Evolutionary conservation across 768 basidiomycete species (phyloP).

Genomic region (Lactarius deliciosus): DNA sequence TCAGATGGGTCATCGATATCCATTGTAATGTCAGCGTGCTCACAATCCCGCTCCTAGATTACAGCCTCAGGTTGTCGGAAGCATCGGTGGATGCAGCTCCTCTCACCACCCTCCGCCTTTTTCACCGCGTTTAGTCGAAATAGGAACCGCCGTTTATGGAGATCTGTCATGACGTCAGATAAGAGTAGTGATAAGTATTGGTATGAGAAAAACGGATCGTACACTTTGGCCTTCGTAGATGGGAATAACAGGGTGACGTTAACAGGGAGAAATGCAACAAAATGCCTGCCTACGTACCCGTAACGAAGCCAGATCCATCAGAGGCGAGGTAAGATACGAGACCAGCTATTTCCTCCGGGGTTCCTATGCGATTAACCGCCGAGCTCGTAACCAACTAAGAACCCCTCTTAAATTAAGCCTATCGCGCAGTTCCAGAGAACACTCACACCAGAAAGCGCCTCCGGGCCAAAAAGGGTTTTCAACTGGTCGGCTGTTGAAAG

Average conservation of each 20-base stretch:
- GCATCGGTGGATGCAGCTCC: not conserved
- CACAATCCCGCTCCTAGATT: not conserved
- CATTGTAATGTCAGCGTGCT: not conserved
- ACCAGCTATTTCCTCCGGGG: conserved; percentile 28
- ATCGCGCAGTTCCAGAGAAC: not conserved
- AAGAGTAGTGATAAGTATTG: not conserved
- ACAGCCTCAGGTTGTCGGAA: not conserved
- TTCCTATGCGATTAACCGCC: conserved; percentile 14
- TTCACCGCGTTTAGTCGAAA: conserved; percentile 10
- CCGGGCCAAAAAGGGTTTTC: not conserved
- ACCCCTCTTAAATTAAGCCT: not conserved
- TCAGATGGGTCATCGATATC: no score
- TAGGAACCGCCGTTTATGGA: conserved; percentile 14
- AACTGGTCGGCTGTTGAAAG: not conserved
- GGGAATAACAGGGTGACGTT: not conserved
- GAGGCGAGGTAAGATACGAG: conserved; percentile 29
- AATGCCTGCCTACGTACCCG: conserved; percentile 18
- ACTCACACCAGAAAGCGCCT: not conserved
- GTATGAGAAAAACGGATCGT: conserved; percentile 5
- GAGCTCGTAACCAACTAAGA: not conserved
- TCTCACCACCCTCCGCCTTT: not conserved
- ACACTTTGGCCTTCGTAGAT: conserved; percentile 21
- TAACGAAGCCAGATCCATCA: conserved; percentile 26
- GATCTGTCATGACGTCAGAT: conserved; percentile 4
- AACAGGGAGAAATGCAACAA: not conserved